Conservation (phyloP, 1,139 yeast genomes). For the Yamadazyma triangularis region DNA sequence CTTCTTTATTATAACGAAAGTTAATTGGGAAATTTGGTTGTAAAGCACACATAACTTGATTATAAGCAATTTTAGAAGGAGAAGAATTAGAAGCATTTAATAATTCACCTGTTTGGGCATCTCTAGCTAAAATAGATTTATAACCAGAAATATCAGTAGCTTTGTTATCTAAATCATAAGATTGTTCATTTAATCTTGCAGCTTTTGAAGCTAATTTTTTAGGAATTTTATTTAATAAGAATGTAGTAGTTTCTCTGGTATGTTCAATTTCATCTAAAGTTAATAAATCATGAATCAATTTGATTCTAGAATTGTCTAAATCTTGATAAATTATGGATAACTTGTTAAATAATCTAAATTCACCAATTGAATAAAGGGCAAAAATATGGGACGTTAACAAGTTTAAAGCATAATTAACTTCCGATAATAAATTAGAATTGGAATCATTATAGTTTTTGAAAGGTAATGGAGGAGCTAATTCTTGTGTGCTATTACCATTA, state of each 20-base stretch:
- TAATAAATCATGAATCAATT: conserved; percentile 50
- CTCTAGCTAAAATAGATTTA: conserved; percentile 66
- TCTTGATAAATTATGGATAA: conserved; percentile 51
- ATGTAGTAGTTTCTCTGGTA: conserved; percentile 58
- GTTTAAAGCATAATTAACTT: conserved; percentile 53
- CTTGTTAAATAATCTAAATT: conserved; percentile 55
- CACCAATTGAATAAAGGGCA: conserved; percentile 68
- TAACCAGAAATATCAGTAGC: conserved; percentile 70
- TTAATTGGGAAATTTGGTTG: conserved; percentile 69
- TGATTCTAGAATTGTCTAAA: conserved; percentile 61
- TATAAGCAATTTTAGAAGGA: conserved; percentile 63
- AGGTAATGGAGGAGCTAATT: conserved; percentile 52
- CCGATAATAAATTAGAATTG: conserved; percentile 45
- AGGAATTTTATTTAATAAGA: conserved; percentile 59
- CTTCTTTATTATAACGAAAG: conserved; percentile 26
- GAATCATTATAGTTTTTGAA: conserved; percentile 23
- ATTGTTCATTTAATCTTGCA: conserved; percentile 34
- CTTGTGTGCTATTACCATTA: conserved; percentile 11
- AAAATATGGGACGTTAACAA: conserved; percentile 60
- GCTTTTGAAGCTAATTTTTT: conserved; percentile 56
- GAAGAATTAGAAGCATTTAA: conserved; percentile 36
- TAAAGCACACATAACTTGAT: conserved; percentile 67
- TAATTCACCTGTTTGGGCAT: conserved; percentile 58
- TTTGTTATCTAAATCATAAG: conserved; percentile 39
- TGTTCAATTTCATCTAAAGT: conserved; percentile 54